Evolutionary conservation across 768 basidiomycete species (phyloP), one percentile per base, ranked within the genome.

Genomic region (Rhodotorula toruloides): DNA sequence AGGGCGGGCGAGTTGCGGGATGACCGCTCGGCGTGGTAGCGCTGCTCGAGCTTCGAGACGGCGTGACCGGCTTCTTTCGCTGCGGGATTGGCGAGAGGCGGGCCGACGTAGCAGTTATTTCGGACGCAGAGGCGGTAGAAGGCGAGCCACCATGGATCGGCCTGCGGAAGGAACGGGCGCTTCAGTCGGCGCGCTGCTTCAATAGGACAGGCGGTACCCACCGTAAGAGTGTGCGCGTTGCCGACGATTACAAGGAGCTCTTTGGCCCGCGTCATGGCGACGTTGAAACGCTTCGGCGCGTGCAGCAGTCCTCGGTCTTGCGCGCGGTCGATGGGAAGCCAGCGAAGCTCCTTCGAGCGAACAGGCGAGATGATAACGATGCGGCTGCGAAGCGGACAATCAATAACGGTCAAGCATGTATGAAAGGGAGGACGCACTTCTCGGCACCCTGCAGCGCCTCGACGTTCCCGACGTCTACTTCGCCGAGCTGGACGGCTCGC

Each of bases 371-470:
- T 66, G 66, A 75, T 73, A 8, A 72, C 68, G 36, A 74, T 61
- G 3, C 74, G 68, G 56, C 63, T 68, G 44, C 10, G 25, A 16
- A 16, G 17, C 4, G 19, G 25, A 27, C 16, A n/a, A 21, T 17
- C 5, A 13, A 14, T 22, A 22, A 10, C 1, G 49, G 5, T 16
- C n/a, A 27, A 47, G 2, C 10, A 27, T 11, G 13, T 14, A 10
- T 31, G 11, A 50, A 2, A 36, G n/a, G 11, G 3, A 19, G 7
- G 16, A 46, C 63, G 37, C 69, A 72, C 65, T 77, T 77, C 53
- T 79, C 78, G 13, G 74, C 75, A 1, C 78, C 78, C 72, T 79
- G 78, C 50, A 78, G 72, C 5, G 76, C 77, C 63, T 77, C 77
- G 21, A 78, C 76, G 36, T 76, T 76, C 0, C 78, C 78, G 42